Percentiles rank a stretch among this genome's conserved stretches.
These are phyloP conservation scores for Exsudoporus frostii DNA, from an alignment of 768 basidiomycete species.

Conservation along the genomic window DNA sequence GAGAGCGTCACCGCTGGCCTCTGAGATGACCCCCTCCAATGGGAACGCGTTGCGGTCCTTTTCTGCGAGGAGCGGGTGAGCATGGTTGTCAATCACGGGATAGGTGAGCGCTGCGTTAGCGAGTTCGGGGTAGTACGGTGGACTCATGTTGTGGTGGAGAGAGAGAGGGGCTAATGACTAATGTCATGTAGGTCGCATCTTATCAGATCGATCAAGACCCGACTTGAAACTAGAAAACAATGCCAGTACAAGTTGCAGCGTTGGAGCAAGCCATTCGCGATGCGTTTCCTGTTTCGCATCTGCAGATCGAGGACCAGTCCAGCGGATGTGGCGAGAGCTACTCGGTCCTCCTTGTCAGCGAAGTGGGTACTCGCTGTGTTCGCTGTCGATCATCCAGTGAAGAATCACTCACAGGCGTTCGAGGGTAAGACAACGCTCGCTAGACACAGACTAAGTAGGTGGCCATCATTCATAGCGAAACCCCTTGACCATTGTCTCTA, in stretches of 20 bases:
- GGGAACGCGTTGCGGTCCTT: conserved; percentile 44
- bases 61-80: conserved; percentile 62
- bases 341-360: conserved; percentile 71
- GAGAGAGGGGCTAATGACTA: conserved; percentile 6
- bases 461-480: background rate
- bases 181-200: background rate
- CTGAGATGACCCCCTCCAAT: conserved; percentile 65
- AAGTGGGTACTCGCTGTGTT: conserved; percentile 39
- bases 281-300: conserved; percentile 60
- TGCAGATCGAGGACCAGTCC: conserved; percentile 75
- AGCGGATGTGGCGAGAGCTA: conserved; percentile 82
- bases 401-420: conserved; percentile 48
- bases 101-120: conserved; percentile 24
- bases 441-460: conserved; percentile 66
- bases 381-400: background rate
- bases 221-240: conserved; percentile 22
- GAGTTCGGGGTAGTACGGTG: conserved; percentile 18
- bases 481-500: conserved; percentile 28
- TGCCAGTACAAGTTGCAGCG: conserved; percentile 57
- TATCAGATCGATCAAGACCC: conserved; percentile 13
- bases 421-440: conserved; percentile 80
- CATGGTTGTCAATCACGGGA: conserved; percentile 77
- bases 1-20: conserved; percentile 55
- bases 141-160: conserved; percentile 6
- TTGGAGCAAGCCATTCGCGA: conserved; percentile 62